Evolutionary conservation across 495 filamentous ascomycete species (phyloP).

Genomic region (Aspergillus steynii): DNA sequence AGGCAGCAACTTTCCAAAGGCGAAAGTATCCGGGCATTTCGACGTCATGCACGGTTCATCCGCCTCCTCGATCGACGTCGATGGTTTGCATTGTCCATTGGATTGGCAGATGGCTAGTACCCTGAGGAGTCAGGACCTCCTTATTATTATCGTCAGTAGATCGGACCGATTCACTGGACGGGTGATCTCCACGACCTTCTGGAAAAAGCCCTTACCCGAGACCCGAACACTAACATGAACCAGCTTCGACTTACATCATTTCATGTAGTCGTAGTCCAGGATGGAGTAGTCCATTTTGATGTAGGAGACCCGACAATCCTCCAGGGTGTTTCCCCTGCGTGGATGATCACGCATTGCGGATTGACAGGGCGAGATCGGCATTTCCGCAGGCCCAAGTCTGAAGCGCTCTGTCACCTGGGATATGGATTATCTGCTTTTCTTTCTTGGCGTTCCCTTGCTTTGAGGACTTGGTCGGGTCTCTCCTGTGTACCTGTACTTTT

Average conservation of each 20-base stretch:
- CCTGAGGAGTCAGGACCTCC: too few species aligned
- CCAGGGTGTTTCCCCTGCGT: too few species aligned
- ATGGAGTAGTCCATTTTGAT: too few species aligned
- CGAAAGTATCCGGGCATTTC: constrained; percentile 6
- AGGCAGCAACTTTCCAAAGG: constrained; percentile 5
- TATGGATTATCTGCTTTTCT: too few species aligned
- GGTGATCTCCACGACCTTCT: neutral
- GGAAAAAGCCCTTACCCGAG: neutral
- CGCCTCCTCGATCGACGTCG: constrained; percentile 15
- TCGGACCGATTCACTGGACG: neutral
- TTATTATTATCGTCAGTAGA: too few species aligned
- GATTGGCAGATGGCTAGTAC: too few species aligned
- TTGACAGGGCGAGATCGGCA: neutral
- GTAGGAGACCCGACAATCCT: too few species aligned
- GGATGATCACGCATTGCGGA: neutral
- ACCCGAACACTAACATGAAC: neutral
- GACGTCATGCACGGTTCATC: constrained; percentile 31
- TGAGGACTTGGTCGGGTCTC: neutral
- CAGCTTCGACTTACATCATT: too few species aligned
- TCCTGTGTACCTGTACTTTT: too few species aligned
- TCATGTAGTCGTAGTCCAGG: too few species aligned
- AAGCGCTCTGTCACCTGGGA: too few species aligned
- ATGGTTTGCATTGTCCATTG: neutral
- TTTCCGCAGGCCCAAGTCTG: too few species aligned
- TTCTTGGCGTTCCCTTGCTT: neutral